A percentile compares a stretch with the other conserved stretches of the same genome.
Conservation (phyloP, 371 early-diverging fungal species). For the Coemansia sp. region DNA sequence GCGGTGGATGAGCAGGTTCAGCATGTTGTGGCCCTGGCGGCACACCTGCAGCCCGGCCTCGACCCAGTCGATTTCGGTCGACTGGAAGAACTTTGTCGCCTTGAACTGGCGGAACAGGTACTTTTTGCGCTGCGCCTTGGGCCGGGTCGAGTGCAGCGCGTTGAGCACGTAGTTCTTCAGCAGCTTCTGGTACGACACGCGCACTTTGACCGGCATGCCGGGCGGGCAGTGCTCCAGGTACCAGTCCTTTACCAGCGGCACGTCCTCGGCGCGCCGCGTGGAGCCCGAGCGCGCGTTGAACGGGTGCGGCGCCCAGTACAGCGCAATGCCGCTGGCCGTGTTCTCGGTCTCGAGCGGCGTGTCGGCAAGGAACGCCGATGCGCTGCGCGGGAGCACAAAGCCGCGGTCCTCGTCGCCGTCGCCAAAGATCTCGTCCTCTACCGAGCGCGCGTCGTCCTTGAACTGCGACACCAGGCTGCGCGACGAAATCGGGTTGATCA, state of each 20-base stretch:
- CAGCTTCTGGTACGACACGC: conserved; percentile 97
- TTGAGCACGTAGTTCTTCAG: conserved; percentile 87
- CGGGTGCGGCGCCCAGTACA: conserved; percentile 98
- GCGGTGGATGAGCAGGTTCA: conserved; percentile 96
- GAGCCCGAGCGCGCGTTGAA: conserved; percentile 91
- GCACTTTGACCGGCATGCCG: conserved; percentile 94
- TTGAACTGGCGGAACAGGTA: conserved; percentile 92
- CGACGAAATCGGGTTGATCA: conserved; percentile 87
- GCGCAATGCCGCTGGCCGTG: conserved; percentile 86
- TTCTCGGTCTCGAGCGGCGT: conserved; percentile 82
- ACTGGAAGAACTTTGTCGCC: conserved; percentile 98
- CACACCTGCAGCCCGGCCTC: conserved; percentile 98
- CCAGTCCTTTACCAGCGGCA: conserved; percentile 96
- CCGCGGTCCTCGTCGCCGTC: conserved; percentile 73
- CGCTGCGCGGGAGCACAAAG: conserved; percentile 77
- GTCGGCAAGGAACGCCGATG: conserved; percentile 83
- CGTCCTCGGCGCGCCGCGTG: conserved; percentile 93
- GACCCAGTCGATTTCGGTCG: conserved; percentile 98
- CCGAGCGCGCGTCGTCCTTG: conserved; percentile 52
- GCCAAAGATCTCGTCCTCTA: conserved; percentile 90
- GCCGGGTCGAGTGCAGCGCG: conserved; percentile 80
- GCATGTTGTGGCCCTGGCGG: conserved; percentile 98
- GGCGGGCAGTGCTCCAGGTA: conserved; percentile 95
- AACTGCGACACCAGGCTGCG: conserved; percentile 49
- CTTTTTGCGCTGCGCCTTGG: conserved; percentile 87